These are phyloP conservation scores for Colletotrichum falcatum DNA, from an alignment of 2,329 filamentous ascomycete species.

Conservation along the genomic window DNA sequence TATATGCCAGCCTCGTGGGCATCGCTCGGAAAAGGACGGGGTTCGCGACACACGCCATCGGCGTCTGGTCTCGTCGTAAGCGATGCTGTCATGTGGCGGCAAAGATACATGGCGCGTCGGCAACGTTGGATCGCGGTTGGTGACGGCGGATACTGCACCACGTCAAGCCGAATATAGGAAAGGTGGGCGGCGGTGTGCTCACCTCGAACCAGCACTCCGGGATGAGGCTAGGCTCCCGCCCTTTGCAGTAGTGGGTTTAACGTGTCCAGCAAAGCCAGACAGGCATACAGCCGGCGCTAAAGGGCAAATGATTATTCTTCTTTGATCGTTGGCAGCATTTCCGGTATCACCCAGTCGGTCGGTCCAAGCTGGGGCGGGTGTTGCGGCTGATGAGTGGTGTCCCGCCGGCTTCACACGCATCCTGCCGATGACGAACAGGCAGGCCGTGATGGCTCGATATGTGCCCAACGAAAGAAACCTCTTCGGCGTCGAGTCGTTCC, in stretches of 20 bases:
- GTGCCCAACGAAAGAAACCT: background rate
- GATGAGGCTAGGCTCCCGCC: slow-evolving; percentile 18
- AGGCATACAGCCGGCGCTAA: background rate
- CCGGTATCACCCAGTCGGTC: slow-evolving; percentile 8
- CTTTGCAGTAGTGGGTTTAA: slow-evolving; percentile 14
- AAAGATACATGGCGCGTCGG: slow-evolving; percentile 18
- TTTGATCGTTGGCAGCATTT: slow-evolving; percentile 19
- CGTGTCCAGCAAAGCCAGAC: slow-evolving; percentile 6
- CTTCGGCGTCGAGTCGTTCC: background rate
- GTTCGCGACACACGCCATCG: slow-evolving; percentile 8
- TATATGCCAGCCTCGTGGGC: slow-evolving; percentile 21
- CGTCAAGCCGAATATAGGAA: slow-evolving; percentile 18
- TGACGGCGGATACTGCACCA: slow-evolving; percentile 25
- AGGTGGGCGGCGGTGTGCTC: slow-evolving; percentile 22
- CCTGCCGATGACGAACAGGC: slow-evolving; percentile 3
- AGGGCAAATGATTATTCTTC: background rate
- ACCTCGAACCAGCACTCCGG: slow-evolving; percentile 30
- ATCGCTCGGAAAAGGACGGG: slow-evolving; percentile 6
- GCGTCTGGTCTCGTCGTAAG: slow-evolving; percentile 3
- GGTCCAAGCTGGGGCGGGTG: background rate
- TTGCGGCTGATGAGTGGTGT: background rate
- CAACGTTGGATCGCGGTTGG: slow-evolving; percentile 22
- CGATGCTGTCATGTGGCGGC: slow-evolving; percentile 7
- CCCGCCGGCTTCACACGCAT: background rate
- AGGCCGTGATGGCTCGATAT: background rate